Conservation (phyloP, 257 asterid species). For the Solanum gracilifrons region DNA sequence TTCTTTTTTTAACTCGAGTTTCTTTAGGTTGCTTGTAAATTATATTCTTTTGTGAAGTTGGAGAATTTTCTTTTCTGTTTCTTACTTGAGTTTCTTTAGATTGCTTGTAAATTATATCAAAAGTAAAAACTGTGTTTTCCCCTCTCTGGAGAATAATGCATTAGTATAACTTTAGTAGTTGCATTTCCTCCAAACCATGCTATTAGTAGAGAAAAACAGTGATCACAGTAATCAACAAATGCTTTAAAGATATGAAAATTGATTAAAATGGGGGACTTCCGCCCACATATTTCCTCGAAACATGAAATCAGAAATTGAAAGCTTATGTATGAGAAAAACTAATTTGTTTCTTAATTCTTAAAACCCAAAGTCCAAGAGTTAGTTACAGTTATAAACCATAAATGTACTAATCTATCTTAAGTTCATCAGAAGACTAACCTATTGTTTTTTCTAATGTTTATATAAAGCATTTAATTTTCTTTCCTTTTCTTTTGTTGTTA, state of each 20-base stretch:
- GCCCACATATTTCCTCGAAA: background rate
- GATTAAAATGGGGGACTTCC: background rate
- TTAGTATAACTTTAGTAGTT: background rate
- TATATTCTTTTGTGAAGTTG: background rate
- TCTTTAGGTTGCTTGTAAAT: background rate
- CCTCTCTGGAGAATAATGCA: background rate
- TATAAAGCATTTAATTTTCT: background rate
- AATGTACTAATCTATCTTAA: background rate
- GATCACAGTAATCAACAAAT: background rate
- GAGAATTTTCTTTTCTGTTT: background rate
- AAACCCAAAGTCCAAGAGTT: background rate
- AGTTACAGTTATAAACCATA: background rate
- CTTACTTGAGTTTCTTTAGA: background rate
- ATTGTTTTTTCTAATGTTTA: background rate
- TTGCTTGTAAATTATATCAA: background rate
- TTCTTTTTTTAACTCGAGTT: background rate
- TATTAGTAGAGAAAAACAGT: background rate
- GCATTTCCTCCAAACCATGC: background rate
- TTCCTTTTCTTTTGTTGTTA: constrained; percentile 24
- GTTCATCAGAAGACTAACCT: background rate
- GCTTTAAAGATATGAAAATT: background rate
- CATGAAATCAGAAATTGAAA: background rate
- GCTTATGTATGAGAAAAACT: background rate
- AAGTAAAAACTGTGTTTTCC: background rate
- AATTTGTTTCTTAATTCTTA: background rate